Evolutionary conservation across 2,329 filamentous ascomycete genomes (phyloP).

Genomic region (Elsinoe ampelina): DNA sequence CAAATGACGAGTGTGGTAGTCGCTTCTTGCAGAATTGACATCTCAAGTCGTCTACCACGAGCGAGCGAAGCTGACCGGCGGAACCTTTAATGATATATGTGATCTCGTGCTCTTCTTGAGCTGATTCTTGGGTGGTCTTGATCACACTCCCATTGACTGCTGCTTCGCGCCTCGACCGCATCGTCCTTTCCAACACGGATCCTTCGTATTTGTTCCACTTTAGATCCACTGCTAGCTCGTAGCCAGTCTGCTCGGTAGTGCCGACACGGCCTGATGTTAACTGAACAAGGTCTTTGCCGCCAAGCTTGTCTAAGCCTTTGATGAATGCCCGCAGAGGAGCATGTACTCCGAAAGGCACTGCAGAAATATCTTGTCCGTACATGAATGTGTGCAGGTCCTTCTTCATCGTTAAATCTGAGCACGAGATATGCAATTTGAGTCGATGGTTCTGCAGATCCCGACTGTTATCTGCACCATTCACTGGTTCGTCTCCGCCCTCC

Average conservation of each 20-base stretch:
- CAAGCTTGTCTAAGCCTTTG: not conserved
- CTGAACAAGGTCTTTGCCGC: not conserved
- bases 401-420: not conserved
- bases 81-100: slow-evolving; percentile 15
- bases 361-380: not conserved
- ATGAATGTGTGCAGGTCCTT: not conserved
- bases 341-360: not conserved
- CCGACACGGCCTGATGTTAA: not conserved
- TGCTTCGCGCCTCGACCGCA: slow-evolving; percentile 4
- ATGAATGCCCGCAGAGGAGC: not conserved
- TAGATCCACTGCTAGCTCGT: slow-evolving; percentile 22
- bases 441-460: not conserved
- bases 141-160: no score
- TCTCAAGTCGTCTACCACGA: slow-evolving; percentile 16
- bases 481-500: not conserved
- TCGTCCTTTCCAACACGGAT: not conserved
- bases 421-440: not conserved
- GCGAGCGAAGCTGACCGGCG: slow-evolving; percentile 2
- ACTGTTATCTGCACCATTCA: not conserved
- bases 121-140: no score
- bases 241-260: not conserved
- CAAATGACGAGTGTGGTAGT: slow-evolving; percentile 20
- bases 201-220: slow-evolving; percentile 18
- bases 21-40: slow-evolving; percentile 22
- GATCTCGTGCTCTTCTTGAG: slow-evolving; percentile 5